A percentile compares a stretch with the other conserved stretches of the same genome.
These are phyloP conservation scores for Micromonas pusilla DNA, from an alignment of 139 green algal genomes.

Conservation along the genomic window DNA sequence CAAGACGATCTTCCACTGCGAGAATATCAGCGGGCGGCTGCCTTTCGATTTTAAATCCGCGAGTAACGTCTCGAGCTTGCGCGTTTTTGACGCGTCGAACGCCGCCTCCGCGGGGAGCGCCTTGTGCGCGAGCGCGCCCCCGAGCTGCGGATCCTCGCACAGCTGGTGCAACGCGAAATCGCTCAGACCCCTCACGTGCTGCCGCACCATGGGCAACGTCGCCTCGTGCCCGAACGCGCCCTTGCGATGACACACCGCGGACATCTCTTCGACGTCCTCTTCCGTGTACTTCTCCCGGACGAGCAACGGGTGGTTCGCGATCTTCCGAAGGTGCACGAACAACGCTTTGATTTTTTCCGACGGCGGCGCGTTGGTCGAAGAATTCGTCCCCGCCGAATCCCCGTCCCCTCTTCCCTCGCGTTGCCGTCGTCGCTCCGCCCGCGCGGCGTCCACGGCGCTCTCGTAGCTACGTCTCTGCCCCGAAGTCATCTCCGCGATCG, in stretches of 20 bases:
- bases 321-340: constrained; percentile 88
- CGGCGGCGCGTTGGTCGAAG: too few relatives aligned
- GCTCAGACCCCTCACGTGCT: constrained; percentile 1
- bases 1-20: constrained; percentile 81
- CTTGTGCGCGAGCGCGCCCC: neutral
- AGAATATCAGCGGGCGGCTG: constrained; percentile 67
- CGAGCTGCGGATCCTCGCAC: constrained; percentile 8
- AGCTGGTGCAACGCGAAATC: constrained; percentile 18
- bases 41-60: constrained; percentile 50
- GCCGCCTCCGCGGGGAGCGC: neutral
- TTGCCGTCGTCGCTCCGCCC: neutral
- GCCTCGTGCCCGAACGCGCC: constrained; percentile 22
- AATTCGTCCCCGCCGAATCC: too few relatives aligned
- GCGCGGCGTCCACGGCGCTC: neutral
- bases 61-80: constrained; percentile 44
- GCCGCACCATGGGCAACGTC: neutral
- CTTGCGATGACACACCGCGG: constrained; percentile 39
- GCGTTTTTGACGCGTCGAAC: constrained; percentile 7
- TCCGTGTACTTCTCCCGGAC: constrained; percentile 63
- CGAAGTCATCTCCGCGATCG: constrained; percentile 5
- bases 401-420: neutral
- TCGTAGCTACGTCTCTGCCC: constrained; percentile 14
- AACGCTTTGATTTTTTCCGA: constrained; percentile 76
- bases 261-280: constrained; percentile 55
- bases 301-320: constrained; percentile 89